phyloP scores from a whole-genome alignment of 192 early-diverging fungal genomes.

The Spizellomyces punctatus region DNA sequence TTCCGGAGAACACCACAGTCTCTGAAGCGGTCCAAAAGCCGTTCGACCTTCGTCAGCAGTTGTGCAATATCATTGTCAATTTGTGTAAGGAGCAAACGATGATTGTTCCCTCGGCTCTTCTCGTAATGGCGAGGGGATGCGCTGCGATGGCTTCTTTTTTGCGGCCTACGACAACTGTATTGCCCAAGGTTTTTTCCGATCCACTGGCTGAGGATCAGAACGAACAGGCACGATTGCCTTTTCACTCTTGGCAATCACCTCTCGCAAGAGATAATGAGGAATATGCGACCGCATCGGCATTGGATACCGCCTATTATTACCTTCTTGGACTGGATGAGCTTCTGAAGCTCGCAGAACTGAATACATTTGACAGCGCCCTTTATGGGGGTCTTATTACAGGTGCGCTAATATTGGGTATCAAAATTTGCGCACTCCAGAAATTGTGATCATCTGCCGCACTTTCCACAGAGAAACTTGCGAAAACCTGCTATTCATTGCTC shows the following conservation, averaged over 20 bases:
- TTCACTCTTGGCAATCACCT: background rate
- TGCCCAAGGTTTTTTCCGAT: slow-evolving; percentile 10
- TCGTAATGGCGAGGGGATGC: slow-evolving; percentile 15
- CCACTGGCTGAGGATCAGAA: background rate
- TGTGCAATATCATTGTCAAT: slow-evolving; percentile 7
- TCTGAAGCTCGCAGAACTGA: background rate
- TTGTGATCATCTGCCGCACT: background rate
- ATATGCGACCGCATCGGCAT: slow-evolving; percentile 13
- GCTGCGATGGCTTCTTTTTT: background rate
- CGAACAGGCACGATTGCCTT: background rate
- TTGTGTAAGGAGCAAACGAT: slow-evolving; percentile 1
- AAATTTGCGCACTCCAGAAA: too few relatives aligned
- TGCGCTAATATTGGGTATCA: background rate
- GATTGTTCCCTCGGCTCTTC: slow-evolving; percentile 9
- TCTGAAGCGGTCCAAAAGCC: background rate
- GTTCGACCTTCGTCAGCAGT: background rate
- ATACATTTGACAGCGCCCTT: background rate
- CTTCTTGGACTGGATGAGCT: slow-evolving; percentile 5
- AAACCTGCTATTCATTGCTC: slow-evolving; percentile 9
- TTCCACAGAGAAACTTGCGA: slow-evolving; percentile 9
- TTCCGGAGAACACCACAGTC: background rate
- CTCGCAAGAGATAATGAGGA: slow-evolving; percentile 8
- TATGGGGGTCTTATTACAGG: background rate
- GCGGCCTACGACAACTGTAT: background rate
- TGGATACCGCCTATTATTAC: slow-evolving; percentile 12